Evolutionary conservation across 2,329 filamentous ascomycete genomes (phyloP), one percentile per base, ranked within the genome.

Genomic region (Alternaria triticimaculans): DNA sequence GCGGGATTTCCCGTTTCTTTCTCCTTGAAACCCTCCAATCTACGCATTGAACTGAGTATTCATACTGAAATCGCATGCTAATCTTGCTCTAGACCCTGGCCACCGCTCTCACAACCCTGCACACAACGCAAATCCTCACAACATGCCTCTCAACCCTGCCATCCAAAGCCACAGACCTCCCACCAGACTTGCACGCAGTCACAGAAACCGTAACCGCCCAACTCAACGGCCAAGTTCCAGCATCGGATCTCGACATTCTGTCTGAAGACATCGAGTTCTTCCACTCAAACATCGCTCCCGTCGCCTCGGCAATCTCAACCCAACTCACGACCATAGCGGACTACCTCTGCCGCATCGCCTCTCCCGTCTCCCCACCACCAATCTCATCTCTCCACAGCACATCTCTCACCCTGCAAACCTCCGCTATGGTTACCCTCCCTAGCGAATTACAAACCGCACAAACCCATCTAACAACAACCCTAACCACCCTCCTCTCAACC

Each of bases 181-280:
- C 80, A 15, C 74, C 75, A 10, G 82, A 84, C 69, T 72, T 85
- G 2, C 80, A 81, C 67, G 73, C 82, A 53, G 71, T 81, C 6
- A 81, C 82, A 28, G 80, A 81, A n/a, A 75, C 83, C 9, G 71
- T 81, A 6, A 76, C 77, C 11, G 82, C 83, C 0, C 75, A 78
- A 44, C 74, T 84, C 10, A 77, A 75, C 18, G 77, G 76, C 46
- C 74, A 78, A 12, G 67, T 84, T 8, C 62, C 76, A 0, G 63
- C 76, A 12, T 45, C 60, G 0, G 83, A 85, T 56, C 73, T 74
- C 11, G 76, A 79, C 1, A 72, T 84, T 6, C 73, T 84, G 4
- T 65, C 75, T 6, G 75, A 74, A 23, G 82, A 84, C 63, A 63
- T 81, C 2, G 72, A 76, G 2, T 71, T 72, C 44, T 84, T 85